phyloP scores from a whole-genome alignment of 176 grass and related monocot genomes.

The Puya raimondii region DNA sequence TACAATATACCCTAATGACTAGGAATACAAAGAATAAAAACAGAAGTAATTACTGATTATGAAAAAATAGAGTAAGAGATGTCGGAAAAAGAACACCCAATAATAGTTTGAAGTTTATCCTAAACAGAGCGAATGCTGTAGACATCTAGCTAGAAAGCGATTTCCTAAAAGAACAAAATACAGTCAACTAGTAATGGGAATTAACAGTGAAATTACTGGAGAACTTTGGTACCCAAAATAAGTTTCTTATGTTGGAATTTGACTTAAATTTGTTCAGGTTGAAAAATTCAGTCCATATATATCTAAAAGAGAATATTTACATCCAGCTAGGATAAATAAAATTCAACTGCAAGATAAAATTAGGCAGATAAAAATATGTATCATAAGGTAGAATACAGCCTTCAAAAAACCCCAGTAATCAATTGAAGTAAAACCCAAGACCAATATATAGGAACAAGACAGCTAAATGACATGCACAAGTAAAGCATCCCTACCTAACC shows the following conservation, averaged over 20 bases:
- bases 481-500: not conserved
- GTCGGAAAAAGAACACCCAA: not conserved
- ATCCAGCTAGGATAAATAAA: not conserved
- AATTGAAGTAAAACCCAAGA: not conserved
- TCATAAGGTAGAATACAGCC: not conserved
- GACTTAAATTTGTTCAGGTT: not conserved
- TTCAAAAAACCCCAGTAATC: not conserved
- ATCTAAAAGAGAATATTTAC: not conserved
- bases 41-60: not conserved
- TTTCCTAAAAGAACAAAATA: not conserved
- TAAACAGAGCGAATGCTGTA: not conserved
- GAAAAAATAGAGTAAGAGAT: not conserved
- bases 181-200: not conserved
- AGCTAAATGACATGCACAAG: not conserved
- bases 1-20: not conserved
- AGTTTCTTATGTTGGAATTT: not conserved
- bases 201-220: not conserved
- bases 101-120: not conserved
- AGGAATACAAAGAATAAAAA: not conserved
- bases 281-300: not conserved
- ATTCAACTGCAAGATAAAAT: not conserved
- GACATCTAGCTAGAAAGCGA: not conserved
- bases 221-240: not conserved
- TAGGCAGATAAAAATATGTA: not conserved
- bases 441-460: not conserved